Percentiles rank a stretch among this genome's conserved stretches.
Evolutionary conservation across 1,284 basidiomycete genomes (phyloP).

Genomic region (Pterula multifida): DNA sequence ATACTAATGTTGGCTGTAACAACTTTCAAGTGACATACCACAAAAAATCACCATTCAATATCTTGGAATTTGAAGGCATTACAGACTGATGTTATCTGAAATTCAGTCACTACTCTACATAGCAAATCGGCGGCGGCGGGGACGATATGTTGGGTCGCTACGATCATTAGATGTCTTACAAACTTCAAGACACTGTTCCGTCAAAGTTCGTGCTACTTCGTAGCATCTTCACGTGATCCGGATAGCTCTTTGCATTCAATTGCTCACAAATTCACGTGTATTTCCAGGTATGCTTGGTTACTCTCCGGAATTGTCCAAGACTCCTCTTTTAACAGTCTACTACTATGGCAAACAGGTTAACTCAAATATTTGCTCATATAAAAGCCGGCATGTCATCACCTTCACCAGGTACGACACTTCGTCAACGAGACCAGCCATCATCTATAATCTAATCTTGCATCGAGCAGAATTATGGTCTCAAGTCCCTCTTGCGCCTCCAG

Average conservation of each 20-base stretch:
- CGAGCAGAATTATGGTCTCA: constrained; percentile 52
- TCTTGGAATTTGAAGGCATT: too few relatives aligned
- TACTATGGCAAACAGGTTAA: neutral
- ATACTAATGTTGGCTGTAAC: too few relatives aligned
- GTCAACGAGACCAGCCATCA: neutral
- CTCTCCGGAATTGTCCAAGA: neutral
- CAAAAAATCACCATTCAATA: too few relatives aligned
- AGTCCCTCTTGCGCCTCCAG: constrained; percentile 73
- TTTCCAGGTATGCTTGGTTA: neutral
- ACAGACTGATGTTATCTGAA: too few relatives aligned
- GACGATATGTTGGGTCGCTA: too few relatives aligned
- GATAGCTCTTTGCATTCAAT: neutral
- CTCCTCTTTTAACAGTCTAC: neutral
- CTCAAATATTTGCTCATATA: neutral
- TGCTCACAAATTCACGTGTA: neutral
- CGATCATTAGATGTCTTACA: too few relatives aligned
- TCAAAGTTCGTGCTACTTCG: constrained; percentile 9
- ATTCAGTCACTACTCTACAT: too few relatives aligned
- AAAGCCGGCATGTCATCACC: neutral
- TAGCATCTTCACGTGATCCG: neutral
- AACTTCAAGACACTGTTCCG: too few relatives aligned
- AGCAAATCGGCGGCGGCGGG: too few relatives aligned
- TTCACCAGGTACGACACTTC: constrained; percentile 18
- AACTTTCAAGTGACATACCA: too few relatives aligned
- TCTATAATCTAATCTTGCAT: constrained; percentile 6